These are phyloP conservation scores for Plasmodium reichenowi DNA, from an alignment of 169 alveolate genomes.

Conservation along the genomic window DNA sequence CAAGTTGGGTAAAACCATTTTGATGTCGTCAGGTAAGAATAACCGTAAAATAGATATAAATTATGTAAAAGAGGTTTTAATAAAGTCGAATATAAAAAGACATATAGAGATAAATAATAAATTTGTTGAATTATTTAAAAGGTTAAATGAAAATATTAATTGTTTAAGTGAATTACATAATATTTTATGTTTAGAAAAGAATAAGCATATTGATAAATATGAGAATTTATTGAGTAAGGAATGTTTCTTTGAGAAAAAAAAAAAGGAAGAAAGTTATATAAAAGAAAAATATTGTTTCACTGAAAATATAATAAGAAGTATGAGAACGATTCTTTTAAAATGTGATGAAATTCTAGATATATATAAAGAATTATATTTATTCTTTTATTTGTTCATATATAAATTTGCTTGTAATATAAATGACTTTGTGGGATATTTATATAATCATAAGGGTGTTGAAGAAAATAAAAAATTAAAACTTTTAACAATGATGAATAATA, in stretches of 20 bases:
- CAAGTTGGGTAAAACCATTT: not conserved
- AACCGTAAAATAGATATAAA: not conserved
- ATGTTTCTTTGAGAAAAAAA: constrained; percentile 36
- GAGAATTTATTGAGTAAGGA: not conserved
- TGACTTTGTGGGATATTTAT: constrained; percentile 4
- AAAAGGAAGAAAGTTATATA: constrained; percentile 21
- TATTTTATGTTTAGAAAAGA: constrained; percentile 2
- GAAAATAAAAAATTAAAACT: not conserved
- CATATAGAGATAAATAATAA: constrained; percentile 45
- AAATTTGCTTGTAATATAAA: constrained; percentile 15
- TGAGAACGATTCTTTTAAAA: constrained; percentile 8
- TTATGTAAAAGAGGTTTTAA: not conserved
- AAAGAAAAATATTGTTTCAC: constrained; percentile 16
- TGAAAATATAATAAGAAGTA: constrained; percentile 21
- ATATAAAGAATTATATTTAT: constrained; percentile 43
- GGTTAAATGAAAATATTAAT: constrained; percentile 5
- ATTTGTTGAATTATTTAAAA: constrained; percentile 36
- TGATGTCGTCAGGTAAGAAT: not conserved
- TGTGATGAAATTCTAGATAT: constrained; percentile 12
- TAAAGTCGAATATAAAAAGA: constrained; percentile 30
- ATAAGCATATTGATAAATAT: not conserved
- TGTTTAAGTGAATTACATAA: not conserved
- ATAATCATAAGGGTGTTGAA: not conserved
- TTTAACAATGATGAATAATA: no score
- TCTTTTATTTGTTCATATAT: constrained; percentile 22